These are phyloP conservation scores for Myochromella boudieri DNA, from an alignment of 768 basidiomycete genomes.

Conservation along the genomic window DNA sequence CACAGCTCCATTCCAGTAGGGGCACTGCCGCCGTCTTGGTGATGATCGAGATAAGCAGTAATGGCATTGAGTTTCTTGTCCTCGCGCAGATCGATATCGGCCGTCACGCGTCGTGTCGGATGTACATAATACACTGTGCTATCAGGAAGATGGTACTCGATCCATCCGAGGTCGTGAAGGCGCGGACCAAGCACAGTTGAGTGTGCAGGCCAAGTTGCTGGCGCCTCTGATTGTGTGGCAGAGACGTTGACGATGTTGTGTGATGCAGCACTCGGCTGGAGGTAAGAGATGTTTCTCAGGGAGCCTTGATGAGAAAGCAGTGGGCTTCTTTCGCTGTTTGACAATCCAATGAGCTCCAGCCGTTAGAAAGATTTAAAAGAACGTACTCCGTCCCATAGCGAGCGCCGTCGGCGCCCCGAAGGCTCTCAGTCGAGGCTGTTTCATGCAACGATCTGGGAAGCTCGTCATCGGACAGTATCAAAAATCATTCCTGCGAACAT, in stretches of 20 bases:
- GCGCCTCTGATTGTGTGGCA: slow-evolving; percentile 21
- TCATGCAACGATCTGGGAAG: slow-evolving; percentile 23
- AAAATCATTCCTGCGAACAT: slow-evolving; percentile 20
- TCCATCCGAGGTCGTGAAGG: slow-evolving; percentile 67
- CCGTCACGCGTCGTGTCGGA: slow-evolving; percentile 57
- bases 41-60: slow-evolving; percentile 43
- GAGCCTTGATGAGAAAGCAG: slow-evolving; percentile 41
- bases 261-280: slow-evolving; percentile 21
- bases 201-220: not conserved
- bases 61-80: slow-evolving; percentile 50
- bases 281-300: slow-evolving; percentile 25
- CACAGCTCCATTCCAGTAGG: slow-evolving; percentile 56
- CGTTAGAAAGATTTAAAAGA: no score
- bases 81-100: slow-evolving; percentile 67
- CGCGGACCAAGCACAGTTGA: slow-evolving; percentile 26
- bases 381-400: slow-evolving; percentile 30
- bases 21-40: slow-evolving; percentile 27
- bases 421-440: slow-evolving; percentile 21
- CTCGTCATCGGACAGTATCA: no score
- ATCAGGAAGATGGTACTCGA: slow-evolving; percentile 75
- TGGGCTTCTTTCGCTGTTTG: slow-evolving; percentile 52
- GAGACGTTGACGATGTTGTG: slow-evolving; percentile 21
- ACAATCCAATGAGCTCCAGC: no score
- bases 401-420: slow-evolving; percentile 8
- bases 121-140: slow-evolving; percentile 70